Conservation (phyloP, 768 basidiomycete species). For the Kwoniella sp. region DNA sequence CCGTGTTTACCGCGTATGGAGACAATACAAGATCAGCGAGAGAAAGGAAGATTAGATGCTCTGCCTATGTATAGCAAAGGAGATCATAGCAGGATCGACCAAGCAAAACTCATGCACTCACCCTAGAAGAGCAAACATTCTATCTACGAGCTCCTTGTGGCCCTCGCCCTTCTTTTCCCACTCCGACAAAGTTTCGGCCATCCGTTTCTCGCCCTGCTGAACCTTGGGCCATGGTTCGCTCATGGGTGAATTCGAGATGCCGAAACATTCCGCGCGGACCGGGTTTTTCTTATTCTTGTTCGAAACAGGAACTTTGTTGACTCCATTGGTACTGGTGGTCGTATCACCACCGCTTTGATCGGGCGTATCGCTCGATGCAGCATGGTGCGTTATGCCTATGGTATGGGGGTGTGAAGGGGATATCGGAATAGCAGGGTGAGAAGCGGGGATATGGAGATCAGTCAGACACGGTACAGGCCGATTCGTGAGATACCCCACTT, state of each 20-base stretch:
- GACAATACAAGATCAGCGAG: too few relatives aligned
- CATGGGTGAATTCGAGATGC: conserved; percentile 47
- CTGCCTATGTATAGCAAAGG: too few relatives aligned
- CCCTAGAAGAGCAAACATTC: conserved; percentile 21
- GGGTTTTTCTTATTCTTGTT: not conserved
- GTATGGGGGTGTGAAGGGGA: too few relatives aligned
- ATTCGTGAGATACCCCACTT: conserved; percentile 45
- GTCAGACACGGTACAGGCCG: conserved; percentile 28
- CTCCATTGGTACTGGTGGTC: too few relatives aligned
- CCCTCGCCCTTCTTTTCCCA: conserved; percentile 10
- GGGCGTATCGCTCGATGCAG: too few relatives aligned
- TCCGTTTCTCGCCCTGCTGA: conserved; percentile 37
- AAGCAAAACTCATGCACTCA: not conserved
- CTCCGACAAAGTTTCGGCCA: conserved; percentile 29
- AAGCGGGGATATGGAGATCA: conserved; percentile 8
- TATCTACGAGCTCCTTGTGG: conserved; percentile 12
- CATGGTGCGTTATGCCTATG: too few relatives aligned
- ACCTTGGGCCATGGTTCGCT: conserved; percentile 56
- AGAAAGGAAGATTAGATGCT: too few relatives aligned
- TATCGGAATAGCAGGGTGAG: not conserved
- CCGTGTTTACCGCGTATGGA: not conserved
- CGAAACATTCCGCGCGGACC: conserved; percentile 14
- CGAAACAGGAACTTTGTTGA: too few relatives aligned
- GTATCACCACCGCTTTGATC: too few relatives aligned
- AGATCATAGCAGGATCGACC: not conserved